Percentiles rank a stretch among this genome's conserved stretches.
phyloP scores from a whole-genome alignment of 176 grass and related monocot genomes.

The Melocanna baccifera region DNA sequence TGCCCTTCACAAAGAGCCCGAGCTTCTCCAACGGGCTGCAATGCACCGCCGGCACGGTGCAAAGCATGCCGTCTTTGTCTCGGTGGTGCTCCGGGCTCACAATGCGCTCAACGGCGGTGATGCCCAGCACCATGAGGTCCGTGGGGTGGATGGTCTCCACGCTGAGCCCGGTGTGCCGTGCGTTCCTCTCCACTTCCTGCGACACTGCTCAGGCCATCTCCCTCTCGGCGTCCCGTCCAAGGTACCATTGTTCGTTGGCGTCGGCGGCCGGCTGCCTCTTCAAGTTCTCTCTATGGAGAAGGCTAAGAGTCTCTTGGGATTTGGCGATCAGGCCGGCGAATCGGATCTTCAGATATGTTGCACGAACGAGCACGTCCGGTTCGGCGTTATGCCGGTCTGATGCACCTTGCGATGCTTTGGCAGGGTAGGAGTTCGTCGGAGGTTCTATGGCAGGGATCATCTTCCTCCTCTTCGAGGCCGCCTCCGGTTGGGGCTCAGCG shows the following conservation, averaged over 20 bases:
- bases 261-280: neutral
- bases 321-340: conserved; percentile 27
- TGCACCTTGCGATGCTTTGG: neutral
- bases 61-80: neutral
- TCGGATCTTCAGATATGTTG: neutral
- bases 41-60: neutral
- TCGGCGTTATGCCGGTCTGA: neutral
- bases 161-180: neutral
- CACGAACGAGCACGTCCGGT: neutral
- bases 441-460: too few relatives aligned
- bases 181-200: neutral
- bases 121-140: conserved; percentile 21
- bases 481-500: neutral
- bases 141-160: neutral
- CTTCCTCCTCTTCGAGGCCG: neutral
- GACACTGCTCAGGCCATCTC: neutral
- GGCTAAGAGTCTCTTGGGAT: neutral
- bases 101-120: neutral
- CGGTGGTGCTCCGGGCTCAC: conserved; percentile 5
- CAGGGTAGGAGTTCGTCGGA: neutral
- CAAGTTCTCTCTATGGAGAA: neutral
- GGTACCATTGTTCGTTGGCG: neutral
- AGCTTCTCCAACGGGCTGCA: conserved; percentile 16
- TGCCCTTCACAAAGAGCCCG: conserved; percentile 11
- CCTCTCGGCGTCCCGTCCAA: neutral